Evolutionary conservation across 257 asterid genomes (phyloP).

Genomic region (Penstemon eatonii): DNA sequence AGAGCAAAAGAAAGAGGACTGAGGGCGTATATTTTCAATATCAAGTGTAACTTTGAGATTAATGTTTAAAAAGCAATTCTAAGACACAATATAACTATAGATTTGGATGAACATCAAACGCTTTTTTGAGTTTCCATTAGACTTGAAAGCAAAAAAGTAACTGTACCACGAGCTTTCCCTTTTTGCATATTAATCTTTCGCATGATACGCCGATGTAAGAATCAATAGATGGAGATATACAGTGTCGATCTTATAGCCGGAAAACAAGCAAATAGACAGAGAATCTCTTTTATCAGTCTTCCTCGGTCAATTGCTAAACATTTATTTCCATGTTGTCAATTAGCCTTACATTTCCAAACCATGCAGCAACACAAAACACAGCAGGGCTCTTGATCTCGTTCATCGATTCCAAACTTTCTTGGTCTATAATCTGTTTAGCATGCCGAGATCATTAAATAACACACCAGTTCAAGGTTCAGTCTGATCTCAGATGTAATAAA

Average conservation of each 20-base stretch:
- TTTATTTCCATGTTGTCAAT: slow-evolving; percentile 79
- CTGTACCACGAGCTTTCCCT: background rate
- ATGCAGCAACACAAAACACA: slow-evolving; percentile 82
- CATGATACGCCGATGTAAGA: background rate
- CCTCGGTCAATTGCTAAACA: slow-evolving; percentile 16
- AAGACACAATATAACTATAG: no score
- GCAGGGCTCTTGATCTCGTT: slow-evolving; percentile 63
- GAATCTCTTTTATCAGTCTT: background rate
- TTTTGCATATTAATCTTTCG: background rate
- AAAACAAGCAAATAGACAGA: no score
- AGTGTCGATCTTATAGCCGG: no score
- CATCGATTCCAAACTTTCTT: slow-evolving; percentile 55
- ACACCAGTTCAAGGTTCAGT: background rate
- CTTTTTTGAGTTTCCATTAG: background rate
- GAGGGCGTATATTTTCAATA: no score
- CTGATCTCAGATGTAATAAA: background rate
- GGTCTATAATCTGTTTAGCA: slow-evolving; percentile 73
- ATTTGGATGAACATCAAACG: background rate
- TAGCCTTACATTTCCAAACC: slow-evolving; percentile 84
- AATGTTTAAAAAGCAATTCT: no score
- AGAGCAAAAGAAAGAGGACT: no score
- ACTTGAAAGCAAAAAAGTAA: background rate
- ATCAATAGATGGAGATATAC: no score
- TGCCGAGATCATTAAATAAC: background rate
- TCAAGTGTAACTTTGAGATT: no score